Conservation (phyloP, 371 early-diverging fungal genomes). For the Sporodiniella umbellata region DNA sequence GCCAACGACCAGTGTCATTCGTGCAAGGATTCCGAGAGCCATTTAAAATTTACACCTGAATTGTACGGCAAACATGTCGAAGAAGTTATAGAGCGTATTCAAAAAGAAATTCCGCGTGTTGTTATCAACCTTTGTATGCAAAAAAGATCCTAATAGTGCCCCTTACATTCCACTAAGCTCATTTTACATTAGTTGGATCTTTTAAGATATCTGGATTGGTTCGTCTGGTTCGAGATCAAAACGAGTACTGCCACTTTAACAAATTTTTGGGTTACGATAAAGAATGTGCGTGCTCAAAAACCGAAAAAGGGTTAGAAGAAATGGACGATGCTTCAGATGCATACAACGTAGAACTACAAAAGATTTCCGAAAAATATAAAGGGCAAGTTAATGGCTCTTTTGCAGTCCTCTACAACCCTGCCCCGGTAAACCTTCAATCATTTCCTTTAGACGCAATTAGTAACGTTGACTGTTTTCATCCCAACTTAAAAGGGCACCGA, state of each 20-base stretch:
- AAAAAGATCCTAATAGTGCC: neutral
- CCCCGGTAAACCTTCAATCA: conserved; percentile 8
- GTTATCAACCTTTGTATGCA: conserved; percentile 9
- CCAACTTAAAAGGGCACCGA: conserved; percentile 12
- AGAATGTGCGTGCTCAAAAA: conserved; percentile 6
- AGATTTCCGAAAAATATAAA: conserved; percentile 11
- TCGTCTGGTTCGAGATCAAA: conserved; percentile 1
- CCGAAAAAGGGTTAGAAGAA: neutral
- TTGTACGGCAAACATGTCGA: conserved; percentile 13
- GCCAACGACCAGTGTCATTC: conserved; percentile 18
- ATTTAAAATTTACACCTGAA: conserved; percentile 1
- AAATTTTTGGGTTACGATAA: neutral
- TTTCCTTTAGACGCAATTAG: conserved; percentile 15
- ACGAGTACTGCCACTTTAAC: conserved; percentile 4
- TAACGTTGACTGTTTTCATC: conserved; percentile 22
- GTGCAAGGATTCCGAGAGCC: neutral
- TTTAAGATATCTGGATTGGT: conserved; percentile 9
- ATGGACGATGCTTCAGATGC: neutral
- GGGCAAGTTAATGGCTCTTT: conserved; percentile 6
- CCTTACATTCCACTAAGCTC: too few species aligned
- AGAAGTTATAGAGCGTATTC: conserved; percentile 15
- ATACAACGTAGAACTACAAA: conserved; percentile 6
- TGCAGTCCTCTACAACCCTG: conserved; percentile 19
- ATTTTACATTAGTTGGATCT: conserved; percentile 11
- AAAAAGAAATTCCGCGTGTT: conserved; percentile 6